phyloP scores from a whole-genome alignment of 1,139 yeast genomes.

The Geotrichum europaeum region DNA sequence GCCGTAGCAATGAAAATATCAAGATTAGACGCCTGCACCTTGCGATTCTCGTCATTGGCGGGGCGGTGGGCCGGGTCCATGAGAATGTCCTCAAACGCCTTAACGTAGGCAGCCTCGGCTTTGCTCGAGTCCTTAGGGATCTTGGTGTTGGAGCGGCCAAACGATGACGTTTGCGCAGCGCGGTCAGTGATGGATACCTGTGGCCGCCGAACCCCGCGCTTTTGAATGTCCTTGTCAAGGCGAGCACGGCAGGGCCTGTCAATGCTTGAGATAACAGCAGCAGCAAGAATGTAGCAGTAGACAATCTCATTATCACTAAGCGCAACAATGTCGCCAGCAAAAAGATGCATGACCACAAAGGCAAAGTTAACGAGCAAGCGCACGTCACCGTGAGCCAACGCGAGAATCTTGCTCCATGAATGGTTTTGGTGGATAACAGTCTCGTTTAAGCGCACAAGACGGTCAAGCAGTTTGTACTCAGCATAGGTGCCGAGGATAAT shows the following conservation, averaged over 20 bases:
- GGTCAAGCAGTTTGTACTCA: conserved; percentile 16
- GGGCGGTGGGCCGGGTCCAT: neutral
- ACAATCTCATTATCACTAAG: conserved; percentile 18
- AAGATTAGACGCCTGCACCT: conserved; percentile 1
- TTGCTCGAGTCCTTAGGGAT: conserved; percentile 17
- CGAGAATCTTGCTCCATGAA: conserved; percentile 17
- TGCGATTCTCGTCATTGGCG: neutral
- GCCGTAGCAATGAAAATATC: conserved; percentile 15
- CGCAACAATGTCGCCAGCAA: conserved; percentile 17
- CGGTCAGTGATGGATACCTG: conserved; percentile 17
- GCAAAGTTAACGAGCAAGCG: conserved; percentile 16
- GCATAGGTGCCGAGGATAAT: conserved; percentile 15
- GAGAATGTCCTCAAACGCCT: conserved; percentile 8
- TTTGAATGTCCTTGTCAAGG: conserved; percentile 14
- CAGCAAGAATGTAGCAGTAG: conserved; percentile 18
- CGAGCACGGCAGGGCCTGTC: conserved; percentile 9
- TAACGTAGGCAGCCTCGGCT: conserved; percentile 12
- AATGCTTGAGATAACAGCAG: conserved; percentile 13
- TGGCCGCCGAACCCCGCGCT: conserved; percentile 14
- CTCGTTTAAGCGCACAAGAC: conserved; percentile 8
- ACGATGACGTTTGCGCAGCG: neutral
- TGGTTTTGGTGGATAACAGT: conserved; percentile 8
- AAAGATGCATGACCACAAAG: conserved; percentile 17
- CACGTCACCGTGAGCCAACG: conserved; percentile 14
- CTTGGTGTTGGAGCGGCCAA: conserved; percentile 2